These are phyloP conservation scores for Penicillium psychrofluorescens DNA, from an alignment of 495 filamentous ascomycete species.

Conservation along the genomic window DNA sequence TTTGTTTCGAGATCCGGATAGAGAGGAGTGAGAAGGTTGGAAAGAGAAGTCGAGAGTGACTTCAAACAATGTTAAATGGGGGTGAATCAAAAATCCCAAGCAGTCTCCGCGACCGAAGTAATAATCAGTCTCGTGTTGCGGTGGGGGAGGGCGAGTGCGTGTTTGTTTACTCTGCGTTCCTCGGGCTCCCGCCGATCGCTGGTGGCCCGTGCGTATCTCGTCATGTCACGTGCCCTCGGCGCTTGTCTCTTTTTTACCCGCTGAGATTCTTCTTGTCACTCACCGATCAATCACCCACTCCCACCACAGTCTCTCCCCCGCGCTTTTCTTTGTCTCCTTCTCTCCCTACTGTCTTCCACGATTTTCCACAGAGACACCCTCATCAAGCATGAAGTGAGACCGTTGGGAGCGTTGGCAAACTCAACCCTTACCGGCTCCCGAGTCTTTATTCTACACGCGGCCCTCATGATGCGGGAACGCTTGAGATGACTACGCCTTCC, in stretches of 20 bases:
- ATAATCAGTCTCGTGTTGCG: background rate
- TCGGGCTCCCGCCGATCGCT: constrained; percentile 30
- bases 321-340: too few relatives aligned
- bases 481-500: background rate
- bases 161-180: constrained; percentile 40
- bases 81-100: constrained; percentile 1
- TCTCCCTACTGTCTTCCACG: too few relatives aligned
- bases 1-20: constrained; percentile 2
- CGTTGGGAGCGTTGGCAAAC: too few relatives aligned
- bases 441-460: background rate
- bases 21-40: constrained; percentile 1
- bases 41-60: background rate
- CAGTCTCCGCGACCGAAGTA: too few relatives aligned
- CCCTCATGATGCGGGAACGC: background rate
- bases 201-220: constrained; percentile 12
- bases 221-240: constrained; percentile 18
- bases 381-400: too few relatives aligned
- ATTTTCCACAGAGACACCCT: too few relatives aligned
- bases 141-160: constrained; percentile 10
- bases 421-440: background rate
- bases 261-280: background rate
- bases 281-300: too few relatives aligned
- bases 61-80: background rate
- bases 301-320: too few relatives aligned
- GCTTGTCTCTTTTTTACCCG: constrained; percentile 10